Percentiles rank a stretch among this genome's conserved stretches.
Conservation (phyloP, 768 basidiomycete species). For the Trametes cinnabarina region DNA sequence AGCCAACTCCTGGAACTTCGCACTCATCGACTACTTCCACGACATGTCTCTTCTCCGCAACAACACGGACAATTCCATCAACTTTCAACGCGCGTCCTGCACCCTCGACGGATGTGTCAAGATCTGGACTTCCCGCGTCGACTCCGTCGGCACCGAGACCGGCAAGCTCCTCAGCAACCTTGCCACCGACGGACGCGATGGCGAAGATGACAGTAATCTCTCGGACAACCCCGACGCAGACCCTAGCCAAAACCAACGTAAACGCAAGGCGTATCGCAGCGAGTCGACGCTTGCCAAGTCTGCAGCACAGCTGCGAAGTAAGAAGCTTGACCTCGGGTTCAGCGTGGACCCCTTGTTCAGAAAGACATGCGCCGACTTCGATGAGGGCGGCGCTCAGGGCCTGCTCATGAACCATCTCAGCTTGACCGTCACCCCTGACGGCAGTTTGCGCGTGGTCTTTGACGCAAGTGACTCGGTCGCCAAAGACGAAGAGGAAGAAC, state of each 20-base stretch:
- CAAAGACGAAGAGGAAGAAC: constrained; percentile 70
- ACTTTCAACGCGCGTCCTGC: constrained; percentile 97
- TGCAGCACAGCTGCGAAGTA: constrained; percentile 74
- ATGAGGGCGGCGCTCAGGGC: constrained; percentile 96
- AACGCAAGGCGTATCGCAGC: constrained; percentile 67
- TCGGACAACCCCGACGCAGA: constrained; percentile 67
- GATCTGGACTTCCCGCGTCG: constrained; percentile 98
- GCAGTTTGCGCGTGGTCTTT: constrained; percentile 87
- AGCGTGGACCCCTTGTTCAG: constrained; percentile 95
- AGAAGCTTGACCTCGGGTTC: constrained; percentile 95
- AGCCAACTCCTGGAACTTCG: constrained; percentile 96
- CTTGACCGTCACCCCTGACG: constrained; percentile 73
- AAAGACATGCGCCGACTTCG: constrained; percentile 98
- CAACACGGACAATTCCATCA: constrained; percentile 91
- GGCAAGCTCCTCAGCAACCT: constrained; percentile 93
- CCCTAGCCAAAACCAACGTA: constrained; percentile 48
- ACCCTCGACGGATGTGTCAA: constrained; percentile 99
- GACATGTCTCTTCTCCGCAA: constrained; percentile 96
- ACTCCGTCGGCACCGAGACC: constrained; percentile 94
- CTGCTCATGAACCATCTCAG: constrained; percentile 94
- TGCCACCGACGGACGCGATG: constrained; percentile 57
- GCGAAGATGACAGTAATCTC: constrained; percentile 53
- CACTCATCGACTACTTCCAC: constrained; percentile 97
- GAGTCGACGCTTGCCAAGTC: constrained; percentile 90
- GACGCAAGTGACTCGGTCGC: constrained; percentile 92